These are phyloP conservation scores for Ceratobasidium sp. DNA, from an alignment of 1,284 basidiomycete species.

Conservation along the genomic window DNA sequence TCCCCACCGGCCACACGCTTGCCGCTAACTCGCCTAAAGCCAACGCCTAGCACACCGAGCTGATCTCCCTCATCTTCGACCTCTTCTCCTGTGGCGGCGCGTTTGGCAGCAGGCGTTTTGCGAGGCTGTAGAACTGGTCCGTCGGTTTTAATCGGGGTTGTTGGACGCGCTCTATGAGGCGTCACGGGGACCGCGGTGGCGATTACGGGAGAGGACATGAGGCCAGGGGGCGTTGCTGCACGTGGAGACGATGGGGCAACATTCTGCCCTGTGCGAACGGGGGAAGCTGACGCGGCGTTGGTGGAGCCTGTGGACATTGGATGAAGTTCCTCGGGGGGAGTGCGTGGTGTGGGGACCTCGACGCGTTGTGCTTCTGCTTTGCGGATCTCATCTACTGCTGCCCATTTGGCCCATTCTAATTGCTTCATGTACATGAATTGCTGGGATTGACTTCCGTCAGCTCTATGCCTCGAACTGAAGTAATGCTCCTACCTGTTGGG, in stretches of 20 bases:
- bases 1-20: slow-evolving; percentile 27
- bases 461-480: slow-evolving; percentile 39
- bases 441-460: slow-evolving; percentile 51
- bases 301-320: slow-evolving; percentile 32
- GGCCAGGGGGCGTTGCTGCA: slow-evolving; percentile 32
- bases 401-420: slow-evolving; percentile 92
- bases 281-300: slow-evolving; percentile 37
- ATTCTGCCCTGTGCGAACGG: slow-evolving; percentile 23
- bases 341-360: slow-evolving; percentile 52
- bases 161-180: slow-evolving; percentile 57
- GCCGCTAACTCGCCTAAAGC: slow-evolving; percentile 40
- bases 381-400: slow-evolving; percentile 77
- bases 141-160: slow-evolving; percentile 78
- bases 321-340: slow-evolving; percentile 24
- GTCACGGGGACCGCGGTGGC: slow-evolving; percentile 49
- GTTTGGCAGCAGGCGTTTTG: slow-evolving; percentile 80
- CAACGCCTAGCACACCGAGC: slow-evolving; percentile 62
- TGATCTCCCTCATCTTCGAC: slow-evolving; percentile 64
- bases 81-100: slow-evolving; percentile 56
- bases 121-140: slow-evolving; percentile 79
- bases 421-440: slow-evolving; percentile 98
- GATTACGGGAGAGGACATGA: slow-evolving; percentile 29
- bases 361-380: slow-evolving; percentile 47
- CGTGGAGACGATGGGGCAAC: slow-evolving; percentile 28
- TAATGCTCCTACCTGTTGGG: slow-evolving; percentile 61